phyloP scores from a whole-genome alignment of 2,329 filamentous ascomycete genomes.

The Colletotrichum brevisporum region DNA sequence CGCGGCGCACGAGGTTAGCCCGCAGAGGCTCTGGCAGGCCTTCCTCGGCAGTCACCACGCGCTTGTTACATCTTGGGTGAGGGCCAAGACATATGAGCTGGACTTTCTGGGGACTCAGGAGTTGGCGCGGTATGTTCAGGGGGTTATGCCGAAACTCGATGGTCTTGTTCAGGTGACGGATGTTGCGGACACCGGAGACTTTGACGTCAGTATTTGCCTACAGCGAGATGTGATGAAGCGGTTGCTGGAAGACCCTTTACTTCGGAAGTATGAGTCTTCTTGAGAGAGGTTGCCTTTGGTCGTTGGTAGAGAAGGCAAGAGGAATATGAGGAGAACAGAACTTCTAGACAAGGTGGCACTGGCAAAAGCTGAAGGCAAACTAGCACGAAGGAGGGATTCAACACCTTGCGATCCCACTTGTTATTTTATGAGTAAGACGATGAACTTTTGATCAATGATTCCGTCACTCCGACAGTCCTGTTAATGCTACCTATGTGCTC shows the following conservation, averaged over 20 bases:
- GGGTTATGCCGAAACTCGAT: conserved; percentile 58
- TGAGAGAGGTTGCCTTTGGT: background rate
- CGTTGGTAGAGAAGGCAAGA: too few species aligned
- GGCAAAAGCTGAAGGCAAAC: too few species aligned
- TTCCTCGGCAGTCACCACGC: conserved; percentile 59
- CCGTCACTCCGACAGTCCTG: too few species aligned
- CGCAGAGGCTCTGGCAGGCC: conserved; percentile 63
- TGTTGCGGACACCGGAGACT: conserved; percentile 46
- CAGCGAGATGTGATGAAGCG: conserved; percentile 47
- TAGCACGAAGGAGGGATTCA: too few species aligned
- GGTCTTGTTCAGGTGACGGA: conserved; percentile 60
- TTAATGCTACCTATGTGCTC: too few species aligned
- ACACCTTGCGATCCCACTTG: too few species aligned
- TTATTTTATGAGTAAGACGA: too few species aligned
- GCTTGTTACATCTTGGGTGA: conserved; percentile 61
- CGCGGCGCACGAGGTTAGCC: conserved; percentile 57
- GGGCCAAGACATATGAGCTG: conserved; percentile 55
- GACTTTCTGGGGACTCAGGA: conserved; percentile 51
- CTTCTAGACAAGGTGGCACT: too few species aligned
- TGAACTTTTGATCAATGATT: too few species aligned
- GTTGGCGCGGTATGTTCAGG: conserved; percentile 55
- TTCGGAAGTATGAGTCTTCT: conserved; percentile 22
- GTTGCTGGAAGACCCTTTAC: conserved; percentile 46
- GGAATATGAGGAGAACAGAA: too few species aligned
- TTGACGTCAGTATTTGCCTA: conserved; percentile 53